Base-by-base conservation (phyloP, 345 rosid species). In the Heritiera fomes region DNA sequence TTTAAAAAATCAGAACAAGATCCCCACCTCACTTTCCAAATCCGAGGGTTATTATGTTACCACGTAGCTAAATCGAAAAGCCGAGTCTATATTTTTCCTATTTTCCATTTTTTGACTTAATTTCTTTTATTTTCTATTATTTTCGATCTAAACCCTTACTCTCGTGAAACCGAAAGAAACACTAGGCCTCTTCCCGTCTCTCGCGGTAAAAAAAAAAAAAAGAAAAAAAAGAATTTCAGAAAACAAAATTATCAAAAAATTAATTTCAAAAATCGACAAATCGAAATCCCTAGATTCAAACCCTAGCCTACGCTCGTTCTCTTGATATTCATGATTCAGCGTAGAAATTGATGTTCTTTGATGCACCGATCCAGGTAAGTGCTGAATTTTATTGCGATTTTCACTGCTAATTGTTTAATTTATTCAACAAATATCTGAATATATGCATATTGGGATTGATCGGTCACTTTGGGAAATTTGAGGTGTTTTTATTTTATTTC, bases 131-230 rank as follows among this genome's bases (percentile, higher is more conserved):
- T 14, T 52, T 52, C 71, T 17, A 74, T 81, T 69, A 71, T 87
- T 83, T 81, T 78, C 79, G 58, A 65, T 87, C 84, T 81, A 88
- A 89, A 83, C 88, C 89, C 56, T 46, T 9, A 9, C 47, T 46
- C 49, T 46, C 77, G 84, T 83, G 87, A 80, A 85, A 84, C 87
- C 87, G 83, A 82, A 89, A 75, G 91, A 89, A 89, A 86, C 94
- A 93, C 92, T 87, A 86, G 91, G 84, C 75, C 86, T 70, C 69
- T 15, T 56, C 75, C 87, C 87, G 78, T 87, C 83, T 83, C 84
- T 46, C 64, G 55, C 64, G 76, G 76, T 73, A 38, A 72, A 72
- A 72, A 53, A 28, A 50, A 3, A 34, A 67, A 18, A 20, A 40
- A 71, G 30, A 70, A 53, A 23, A 45, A 52, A 75, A 53, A 34